These are phyloP conservation scores for Leishmania aethiopica DNA, from an alignment of 208 protist genomes.

Conservation along the genomic window DNA sequence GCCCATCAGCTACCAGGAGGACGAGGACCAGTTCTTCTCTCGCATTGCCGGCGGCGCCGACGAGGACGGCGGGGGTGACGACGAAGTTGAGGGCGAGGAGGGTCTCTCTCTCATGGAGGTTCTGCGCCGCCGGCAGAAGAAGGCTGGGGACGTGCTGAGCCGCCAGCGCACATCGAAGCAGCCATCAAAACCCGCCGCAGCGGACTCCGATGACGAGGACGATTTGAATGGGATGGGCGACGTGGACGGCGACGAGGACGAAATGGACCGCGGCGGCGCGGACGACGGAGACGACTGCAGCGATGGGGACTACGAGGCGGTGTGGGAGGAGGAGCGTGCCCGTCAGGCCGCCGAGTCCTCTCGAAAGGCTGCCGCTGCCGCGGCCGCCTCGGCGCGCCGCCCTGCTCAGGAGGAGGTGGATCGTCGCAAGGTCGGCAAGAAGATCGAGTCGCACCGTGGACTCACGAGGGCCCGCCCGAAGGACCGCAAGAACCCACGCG, in stretches of 20 bases:
- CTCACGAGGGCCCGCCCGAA: conserved; percentile 89
- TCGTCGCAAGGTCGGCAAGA: conserved; percentile 81
- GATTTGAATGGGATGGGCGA: not conserved
- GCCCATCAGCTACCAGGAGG: conserved; percentile 83
- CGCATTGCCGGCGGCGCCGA: conserved; percentile 50
- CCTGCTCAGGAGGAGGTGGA: conserved; percentile 62
- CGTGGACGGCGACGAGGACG: conserved; percentile 35
- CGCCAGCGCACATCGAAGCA: conserved; percentile 28
- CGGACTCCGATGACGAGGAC: conserved; percentile 17
- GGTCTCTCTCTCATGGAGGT: conserved; percentile 84
- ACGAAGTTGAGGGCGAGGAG: conserved; percentile 40
- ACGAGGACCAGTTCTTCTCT: conserved; percentile 92
- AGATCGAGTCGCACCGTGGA: conserved; percentile 89
- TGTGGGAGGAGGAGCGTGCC: conserved; percentile 67
- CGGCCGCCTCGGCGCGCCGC: conserved; percentile 10
- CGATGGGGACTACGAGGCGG: conserved; percentile 65
- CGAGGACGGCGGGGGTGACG: conserved; percentile 31
- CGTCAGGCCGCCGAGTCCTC: conserved; percentile 39
- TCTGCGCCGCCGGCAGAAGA: conserved; percentile 62
- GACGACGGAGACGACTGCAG: conserved; percentile 28
- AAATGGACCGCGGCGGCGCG: conserved; percentile 25
- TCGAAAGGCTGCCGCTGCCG: conserved; percentile 17
- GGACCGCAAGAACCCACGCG: conserved; percentile 90
- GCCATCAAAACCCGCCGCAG: conserved; percentile 7
- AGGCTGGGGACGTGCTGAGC: conserved; percentile 31